Evolutionary conservation across 129 eudicot genomes (phyloP).

Genomic region (Flaveria ramosissima): DNA sequence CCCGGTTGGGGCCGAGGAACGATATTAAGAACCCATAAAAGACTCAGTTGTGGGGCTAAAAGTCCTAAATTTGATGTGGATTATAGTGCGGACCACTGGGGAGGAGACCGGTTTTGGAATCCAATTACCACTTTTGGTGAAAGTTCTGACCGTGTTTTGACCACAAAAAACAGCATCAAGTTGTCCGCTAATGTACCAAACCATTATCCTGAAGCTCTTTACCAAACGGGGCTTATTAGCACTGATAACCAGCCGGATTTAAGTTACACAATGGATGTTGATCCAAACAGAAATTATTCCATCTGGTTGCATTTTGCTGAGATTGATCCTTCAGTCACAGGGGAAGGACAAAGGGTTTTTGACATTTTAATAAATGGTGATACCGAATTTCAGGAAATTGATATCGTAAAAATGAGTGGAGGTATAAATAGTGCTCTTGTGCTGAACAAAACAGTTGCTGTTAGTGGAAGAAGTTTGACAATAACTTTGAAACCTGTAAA

Average conservation of each 20-base stretch:
- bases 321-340: conserved; percentile 78
- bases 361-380: conserved; percentile 76
- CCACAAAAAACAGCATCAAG: conserved; percentile 51
- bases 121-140: conserved; percentile 53
- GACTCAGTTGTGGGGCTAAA: conserved; percentile 71
- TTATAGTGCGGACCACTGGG: conserved; percentile 76
- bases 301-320: conserved; percentile 95
- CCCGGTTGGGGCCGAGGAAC: conserved; percentile 65
- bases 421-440: conserved; percentile 69
- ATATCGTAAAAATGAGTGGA: conserved; percentile 73
- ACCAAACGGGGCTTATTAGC: conserved; percentile 66
- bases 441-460: conserved; percentile 69
- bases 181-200: conserved; percentile 57
- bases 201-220: conserved; percentile 86
- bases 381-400: conserved; percentile 58
- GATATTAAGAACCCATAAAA: conserved; percentile 67
- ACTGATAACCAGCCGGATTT: conserved; percentile 66
- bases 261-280: conserved; percentile 72
- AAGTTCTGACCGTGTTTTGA: conserved; percentile 46
- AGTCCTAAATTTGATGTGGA: conserved; percentile 76
- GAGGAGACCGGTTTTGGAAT: conserved; percentile 94
- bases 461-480: conserved; percentile 87
- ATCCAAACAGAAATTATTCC: conserved; percentile 85
- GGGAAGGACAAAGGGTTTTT: conserved; percentile 78
- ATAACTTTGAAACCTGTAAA: conserved; percentile 57